phyloP scores from a whole-genome alignment of 371 early-diverging fungal species.

The Rhizopus delemar region DNA sequence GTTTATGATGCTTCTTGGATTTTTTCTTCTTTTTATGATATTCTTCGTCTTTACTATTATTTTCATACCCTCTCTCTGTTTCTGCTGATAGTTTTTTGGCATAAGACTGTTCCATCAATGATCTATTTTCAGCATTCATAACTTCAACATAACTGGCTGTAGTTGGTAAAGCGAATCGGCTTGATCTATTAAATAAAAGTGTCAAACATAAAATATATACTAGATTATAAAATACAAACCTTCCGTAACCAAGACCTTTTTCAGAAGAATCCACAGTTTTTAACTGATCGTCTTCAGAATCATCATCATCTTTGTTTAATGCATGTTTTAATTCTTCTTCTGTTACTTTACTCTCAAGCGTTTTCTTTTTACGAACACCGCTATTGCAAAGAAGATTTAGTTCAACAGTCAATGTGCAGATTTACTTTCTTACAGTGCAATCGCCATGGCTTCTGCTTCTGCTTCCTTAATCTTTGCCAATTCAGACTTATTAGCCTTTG shows the following conservation, averaged over 20 bases:
- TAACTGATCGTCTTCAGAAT: slow-evolving; percentile 40
- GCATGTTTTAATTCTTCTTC: slow-evolving; percentile 62
- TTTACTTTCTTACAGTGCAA: slow-evolving; percentile 58
- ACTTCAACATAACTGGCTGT: slow-evolving; percentile 25
- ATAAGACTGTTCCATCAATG: neutral
- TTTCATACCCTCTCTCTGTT: neutral
- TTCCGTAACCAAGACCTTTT: slow-evolving; percentile 70
- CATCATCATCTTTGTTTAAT: slow-evolving; percentile 47
- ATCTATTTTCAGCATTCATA: slow-evolving; percentile 22
- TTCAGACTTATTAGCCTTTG: slow-evolving; percentile 46
- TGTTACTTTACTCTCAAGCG: slow-evolving; percentile 54
- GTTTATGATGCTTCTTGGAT: slow-evolving; percentile 43
- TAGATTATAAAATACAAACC: slow-evolving; percentile 21
- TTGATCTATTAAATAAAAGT: slow-evolving; percentile 16
- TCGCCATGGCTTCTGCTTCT: slow-evolving; percentile 81
- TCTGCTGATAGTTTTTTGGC: neutral
- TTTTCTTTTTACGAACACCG: slow-evolving; percentile 58
- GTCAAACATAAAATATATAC: neutral
- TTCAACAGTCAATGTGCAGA: too few species aligned
- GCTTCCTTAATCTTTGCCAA: slow-evolving; percentile 68
- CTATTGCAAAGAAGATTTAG: slow-evolving; percentile 19
- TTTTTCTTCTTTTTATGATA: slow-evolving; percentile 38
- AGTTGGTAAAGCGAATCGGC: slow-evolving; percentile 23
- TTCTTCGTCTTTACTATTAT: slow-evolving; percentile 22
- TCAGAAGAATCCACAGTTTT: slow-evolving; percentile 26